These are phyloP conservation scores for Phyllosticta paracitricarpa DNA, from an alignment of 2,329 filamentous ascomycete genomes.

Conservation along the genomic window DNA sequence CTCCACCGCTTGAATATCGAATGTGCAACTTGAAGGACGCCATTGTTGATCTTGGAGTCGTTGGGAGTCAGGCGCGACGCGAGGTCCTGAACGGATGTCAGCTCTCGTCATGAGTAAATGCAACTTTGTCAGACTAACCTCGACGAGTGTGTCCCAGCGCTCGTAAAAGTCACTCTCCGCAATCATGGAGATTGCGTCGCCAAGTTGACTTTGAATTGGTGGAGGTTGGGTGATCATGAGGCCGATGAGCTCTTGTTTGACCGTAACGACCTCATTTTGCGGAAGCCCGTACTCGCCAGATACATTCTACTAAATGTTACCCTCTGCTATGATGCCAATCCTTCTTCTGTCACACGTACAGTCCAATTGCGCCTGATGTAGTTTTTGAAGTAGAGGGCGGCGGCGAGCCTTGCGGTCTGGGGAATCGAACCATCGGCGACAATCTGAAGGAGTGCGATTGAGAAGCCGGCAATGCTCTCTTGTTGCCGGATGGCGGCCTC, in stretches of 20 bases:
- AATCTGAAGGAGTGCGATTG: constrained; percentile 75
- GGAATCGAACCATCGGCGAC: constrained; percentile 66
- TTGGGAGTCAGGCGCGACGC: constrained; percentile 75
- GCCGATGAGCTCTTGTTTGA: constrained; percentile 91
- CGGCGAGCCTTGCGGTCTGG: constrained; percentile 71
- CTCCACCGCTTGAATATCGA: constrained; percentile 97
- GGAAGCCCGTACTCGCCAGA: constrained; percentile 89
- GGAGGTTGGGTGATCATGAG: constrained; percentile 90
- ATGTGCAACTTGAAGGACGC: constrained; percentile 92
- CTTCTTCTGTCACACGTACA: constrained; percentile 35
- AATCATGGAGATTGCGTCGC: constrained; percentile 93
- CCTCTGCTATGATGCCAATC: neutral
- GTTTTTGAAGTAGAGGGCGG: constrained; percentile 96
- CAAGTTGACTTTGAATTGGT: constrained; percentile 83
- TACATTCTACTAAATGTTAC: constrained; percentile 52
- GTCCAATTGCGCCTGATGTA: constrained; percentile 92
- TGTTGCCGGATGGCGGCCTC: constrained; percentile 70
- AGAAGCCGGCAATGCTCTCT: constrained; percentile 78
- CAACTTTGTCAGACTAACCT: constrained; percentile 42
- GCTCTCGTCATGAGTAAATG: neutral
- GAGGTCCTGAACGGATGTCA: constrained; percentile 52
- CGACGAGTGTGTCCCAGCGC: constrained; percentile 90
- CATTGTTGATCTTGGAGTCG: constrained; percentile 79
- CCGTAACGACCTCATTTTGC: constrained; percentile 69
- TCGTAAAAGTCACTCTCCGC: constrained; percentile 97